These are phyloP conservation scores for Aurifilum marmelostoma DNA, from an alignment of 2,329 filamentous ascomycete genomes.

Conservation along the genomic window DNA sequence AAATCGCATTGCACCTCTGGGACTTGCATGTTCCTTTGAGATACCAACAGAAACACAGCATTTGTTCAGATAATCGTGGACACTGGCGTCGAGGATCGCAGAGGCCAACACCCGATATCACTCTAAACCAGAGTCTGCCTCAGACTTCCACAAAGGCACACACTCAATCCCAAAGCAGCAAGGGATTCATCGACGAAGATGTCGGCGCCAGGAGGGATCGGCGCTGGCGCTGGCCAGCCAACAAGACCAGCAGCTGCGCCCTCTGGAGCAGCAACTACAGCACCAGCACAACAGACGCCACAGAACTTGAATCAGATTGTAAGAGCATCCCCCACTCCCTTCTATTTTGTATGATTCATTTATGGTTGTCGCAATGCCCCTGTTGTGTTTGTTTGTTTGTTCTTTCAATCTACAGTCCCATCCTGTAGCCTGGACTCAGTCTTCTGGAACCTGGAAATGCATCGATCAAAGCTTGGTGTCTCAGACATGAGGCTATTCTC, in stretches of 20 bases:
- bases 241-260: slow-evolving; percentile 12
- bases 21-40: neutral
- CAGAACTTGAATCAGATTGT: slow-evolving; percentile 97
- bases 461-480: neutral
- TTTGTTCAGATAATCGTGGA: neutral
- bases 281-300: slow-evolving; percentile 81
- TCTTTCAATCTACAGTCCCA: neutral
- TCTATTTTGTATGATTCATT: neutral
- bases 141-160: too few species aligned
- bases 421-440: neutral
- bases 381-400: neutral
- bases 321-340: slow-evolving; percentile 48
- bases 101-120: neutral
- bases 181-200: slow-evolving; percentile 5
- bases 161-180: neutral
- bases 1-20: neutral
- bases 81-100: neutral
- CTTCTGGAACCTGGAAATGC: neutral
- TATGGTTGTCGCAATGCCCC: too few species aligned
- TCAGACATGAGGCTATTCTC: neutral
- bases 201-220: slow-evolving; percentile 19
- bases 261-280: slow-evolving; percentile 37
- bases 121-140: neutral
- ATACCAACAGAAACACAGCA: neutral
- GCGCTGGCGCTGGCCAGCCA: slow-evolving; percentile 20